Evolutionary conservation across 106 monocot species (phyloP).

Genomic region (Amphibolis antarctica): DNA sequence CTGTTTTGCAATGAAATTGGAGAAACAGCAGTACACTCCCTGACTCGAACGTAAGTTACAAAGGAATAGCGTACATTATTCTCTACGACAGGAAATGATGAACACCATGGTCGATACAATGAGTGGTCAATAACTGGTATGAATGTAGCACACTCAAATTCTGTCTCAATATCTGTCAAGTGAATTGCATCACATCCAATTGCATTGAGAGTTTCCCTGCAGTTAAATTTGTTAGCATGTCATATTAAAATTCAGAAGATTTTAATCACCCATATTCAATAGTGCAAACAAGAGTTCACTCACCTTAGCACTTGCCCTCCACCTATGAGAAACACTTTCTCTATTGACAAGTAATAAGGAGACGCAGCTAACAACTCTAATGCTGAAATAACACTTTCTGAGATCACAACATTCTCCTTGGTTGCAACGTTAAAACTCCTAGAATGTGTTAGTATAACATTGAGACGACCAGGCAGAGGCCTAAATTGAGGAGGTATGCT

Average conservation of each 20-base stretch:
- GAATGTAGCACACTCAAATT: conserved; percentile 84
- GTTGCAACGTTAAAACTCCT: conserved; percentile 72
- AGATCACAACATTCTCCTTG: conserved; percentile 66
- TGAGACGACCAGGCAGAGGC: conserved; percentile 74
- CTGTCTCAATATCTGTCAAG: conserved; percentile 69
- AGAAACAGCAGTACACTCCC: conserved; percentile 18
- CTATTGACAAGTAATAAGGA: conserved; percentile 79
- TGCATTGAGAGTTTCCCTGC: conserved; percentile 72
- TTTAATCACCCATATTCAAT: background rate
- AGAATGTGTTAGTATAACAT: conserved; percentile 89
- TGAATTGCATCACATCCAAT: conserved; percentile 86
- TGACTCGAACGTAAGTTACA: conserved; percentile 74
- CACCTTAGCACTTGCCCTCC: conserved; percentile 83
- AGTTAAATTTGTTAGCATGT: conserved; percentile 12
- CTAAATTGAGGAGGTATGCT: conserved; percentile 54
- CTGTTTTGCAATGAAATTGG: conserved; percentile 22
- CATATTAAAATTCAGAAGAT: background rate
- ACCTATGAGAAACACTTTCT: conserved; percentile 89
- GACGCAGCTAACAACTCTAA: conserved; percentile 59
- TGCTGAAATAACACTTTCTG: conserved; percentile 69
- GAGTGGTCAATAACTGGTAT: conserved; percentile 61
- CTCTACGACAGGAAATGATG: conserved; percentile 62
- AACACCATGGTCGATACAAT: conserved; percentile 79
- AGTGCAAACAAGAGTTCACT: background rate
- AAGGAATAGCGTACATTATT: conserved; percentile 63